Evolutionary conservation across 2,329 filamentous ascomycete genomes (phyloP).

Genomic region (Chaetoscypha palmicola): DNA sequence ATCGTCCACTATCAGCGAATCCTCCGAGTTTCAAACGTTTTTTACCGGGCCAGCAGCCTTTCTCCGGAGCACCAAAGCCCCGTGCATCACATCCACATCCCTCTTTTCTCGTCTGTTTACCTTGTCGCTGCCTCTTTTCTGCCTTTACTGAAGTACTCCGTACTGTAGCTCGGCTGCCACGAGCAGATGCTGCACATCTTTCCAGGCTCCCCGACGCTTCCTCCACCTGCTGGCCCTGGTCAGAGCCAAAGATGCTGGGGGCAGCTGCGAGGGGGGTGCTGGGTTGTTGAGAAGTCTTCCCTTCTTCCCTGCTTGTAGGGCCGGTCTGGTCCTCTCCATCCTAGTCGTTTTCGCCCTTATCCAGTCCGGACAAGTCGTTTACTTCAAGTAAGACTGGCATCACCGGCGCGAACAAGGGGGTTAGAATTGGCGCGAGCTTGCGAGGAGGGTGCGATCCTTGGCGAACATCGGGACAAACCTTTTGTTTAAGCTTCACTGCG

Average conservation of each 20-base stretch:
- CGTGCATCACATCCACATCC: too few relatives aligned
- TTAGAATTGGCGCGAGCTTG: constrained; percentile 18
- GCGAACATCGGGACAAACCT: constrained; percentile 7
- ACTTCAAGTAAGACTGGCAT: constrained; percentile 3
- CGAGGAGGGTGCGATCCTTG: constrained; percentile 10
- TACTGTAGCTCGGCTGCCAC: too few relatives aligned
- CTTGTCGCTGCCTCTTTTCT: not conserved
- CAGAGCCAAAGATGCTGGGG: not conserved
- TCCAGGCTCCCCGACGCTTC: not conserved
- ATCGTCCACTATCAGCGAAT: not conserved
- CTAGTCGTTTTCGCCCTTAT: not conserved
- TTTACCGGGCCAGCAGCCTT: not conserved
- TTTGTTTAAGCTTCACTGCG: constrained; percentile 4
- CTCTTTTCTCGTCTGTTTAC: too few relatives aligned
- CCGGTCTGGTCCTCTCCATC: not conserved
- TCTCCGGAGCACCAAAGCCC: too few relatives aligned
- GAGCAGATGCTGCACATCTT: not conserved
- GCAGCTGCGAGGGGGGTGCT: not conserved
- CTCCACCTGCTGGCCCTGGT: not conserved
- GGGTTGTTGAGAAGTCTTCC: not conserved
- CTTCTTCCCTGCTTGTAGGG: not conserved
- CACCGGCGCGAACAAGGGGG: constrained; percentile 8
- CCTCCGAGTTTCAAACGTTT: constrained; percentile 3
- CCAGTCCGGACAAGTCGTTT: constrained; percentile 10
- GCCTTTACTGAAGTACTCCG: too few relatives aligned